phyloP scores from a whole-genome alignment of 228 moss, liverwort and hornwort genomes.

The Sphagnum fallax region DNA sequence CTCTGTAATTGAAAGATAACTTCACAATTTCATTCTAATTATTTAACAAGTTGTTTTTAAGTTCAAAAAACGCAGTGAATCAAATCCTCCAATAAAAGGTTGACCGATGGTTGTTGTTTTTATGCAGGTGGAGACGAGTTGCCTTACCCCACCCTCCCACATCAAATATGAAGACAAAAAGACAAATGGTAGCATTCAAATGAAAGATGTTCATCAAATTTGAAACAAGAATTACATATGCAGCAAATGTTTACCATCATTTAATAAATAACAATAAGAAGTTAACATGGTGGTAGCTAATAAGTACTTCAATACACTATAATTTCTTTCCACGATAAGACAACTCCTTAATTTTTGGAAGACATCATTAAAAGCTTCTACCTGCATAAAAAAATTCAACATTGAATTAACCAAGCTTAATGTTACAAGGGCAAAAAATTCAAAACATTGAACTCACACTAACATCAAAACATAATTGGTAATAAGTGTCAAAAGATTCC shows the following conservation, averaged over 20 bases:
- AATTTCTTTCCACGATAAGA: conserved; percentile 76
- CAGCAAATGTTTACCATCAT: too few relatives aligned
- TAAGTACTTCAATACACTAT: conserved; percentile 61
- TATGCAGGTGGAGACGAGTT: conserved; percentile 21
- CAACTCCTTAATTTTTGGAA: conserved; percentile 61
- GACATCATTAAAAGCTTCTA: conserved; percentile 55
- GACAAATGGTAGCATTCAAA: too few relatives aligned
- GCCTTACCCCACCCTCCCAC: conserved; percentile 22
- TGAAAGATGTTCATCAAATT: too few relatives aligned
- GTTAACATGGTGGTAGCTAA: too few relatives aligned
- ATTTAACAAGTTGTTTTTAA: conserved; percentile 72
- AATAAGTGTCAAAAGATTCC: too few relatives aligned
- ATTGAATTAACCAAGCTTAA: not conserved
- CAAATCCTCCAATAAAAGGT: conserved; percentile 64
- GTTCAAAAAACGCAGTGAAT: conserved; percentile 70
- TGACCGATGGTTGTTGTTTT: conserved; percentile 2
- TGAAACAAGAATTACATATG: too few relatives aligned
- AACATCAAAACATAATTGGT: too few relatives aligned
- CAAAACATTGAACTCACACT: not conserved
- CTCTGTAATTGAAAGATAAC: conserved; percentile 73
- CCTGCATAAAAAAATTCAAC: conserved; percentile 32
- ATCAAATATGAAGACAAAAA: not conserved
- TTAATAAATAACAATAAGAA: too few relatives aligned
- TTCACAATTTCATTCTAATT: conserved; percentile 77
- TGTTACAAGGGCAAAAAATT: not conserved